Evolutionary conservation across 176 grass and related monocot species (phyloP).

Genomic region (Eleusine indica): DNA sequence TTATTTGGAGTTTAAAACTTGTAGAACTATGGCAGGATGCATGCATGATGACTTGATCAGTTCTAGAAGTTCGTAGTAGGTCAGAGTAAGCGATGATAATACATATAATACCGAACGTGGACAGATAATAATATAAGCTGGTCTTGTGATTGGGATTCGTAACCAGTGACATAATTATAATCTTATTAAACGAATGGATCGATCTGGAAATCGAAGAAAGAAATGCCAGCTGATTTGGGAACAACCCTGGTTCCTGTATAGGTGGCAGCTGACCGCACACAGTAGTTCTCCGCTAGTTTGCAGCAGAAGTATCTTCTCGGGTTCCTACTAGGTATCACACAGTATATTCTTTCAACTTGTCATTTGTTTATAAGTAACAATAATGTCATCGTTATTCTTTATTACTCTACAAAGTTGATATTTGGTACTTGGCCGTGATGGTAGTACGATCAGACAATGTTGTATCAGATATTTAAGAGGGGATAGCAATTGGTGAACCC

Average conservation of each 20-base stretch:
- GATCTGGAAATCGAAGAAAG: too few relatives aligned
- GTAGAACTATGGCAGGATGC: background rate
- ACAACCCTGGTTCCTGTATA: background rate
- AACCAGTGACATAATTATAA: background rate
- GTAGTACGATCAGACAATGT: background rate
- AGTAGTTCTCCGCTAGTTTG: background rate
- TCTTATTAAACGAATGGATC: background rate
- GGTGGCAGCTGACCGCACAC: background rate
- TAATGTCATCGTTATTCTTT: background rate
- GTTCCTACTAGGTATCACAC: constrained; percentile 8
- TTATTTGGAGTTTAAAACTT: background rate
- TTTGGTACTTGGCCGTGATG: background rate
- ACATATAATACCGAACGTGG: background rate
- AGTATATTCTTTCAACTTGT: constrained; percentile 11
- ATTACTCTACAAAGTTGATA: background rate
- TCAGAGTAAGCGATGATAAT: background rate
- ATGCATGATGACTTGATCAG: background rate
- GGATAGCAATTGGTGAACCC: too few relatives aligned
- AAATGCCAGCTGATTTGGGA: background rate
- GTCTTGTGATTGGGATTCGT: background rate
- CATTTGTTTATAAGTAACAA: constrained; percentile 2
- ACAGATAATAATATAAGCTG: too few relatives aligned
- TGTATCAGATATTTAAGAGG: too few relatives aligned
- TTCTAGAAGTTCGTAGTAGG: background rate
- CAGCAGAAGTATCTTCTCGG: constrained; percentile 1